Conservation (phyloP, 495 filamentous ascomycete species). For the Viridothelium virens region DNA sequence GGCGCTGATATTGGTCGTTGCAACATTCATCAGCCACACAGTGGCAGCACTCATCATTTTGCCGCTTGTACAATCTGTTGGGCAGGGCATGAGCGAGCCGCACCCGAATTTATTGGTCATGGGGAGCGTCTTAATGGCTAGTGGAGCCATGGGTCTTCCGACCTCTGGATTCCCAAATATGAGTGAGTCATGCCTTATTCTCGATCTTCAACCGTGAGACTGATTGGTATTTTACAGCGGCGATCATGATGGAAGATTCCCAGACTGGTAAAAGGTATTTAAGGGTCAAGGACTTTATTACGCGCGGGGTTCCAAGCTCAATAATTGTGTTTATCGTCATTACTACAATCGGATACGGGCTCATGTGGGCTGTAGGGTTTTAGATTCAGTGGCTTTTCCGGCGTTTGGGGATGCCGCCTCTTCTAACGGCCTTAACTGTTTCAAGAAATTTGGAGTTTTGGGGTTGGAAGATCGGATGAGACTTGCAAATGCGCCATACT, state of each 20-base stretch:
- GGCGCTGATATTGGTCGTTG: constrained; percentile 78
- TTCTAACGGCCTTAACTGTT: no score
- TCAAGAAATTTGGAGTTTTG: no score
- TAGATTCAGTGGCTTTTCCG: constrained; percentile 28
- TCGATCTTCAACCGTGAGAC: background rate
- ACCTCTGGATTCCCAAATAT: constrained; percentile 98
- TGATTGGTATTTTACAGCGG: constrained; percentile 45
- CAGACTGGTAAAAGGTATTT: constrained; percentile 88
- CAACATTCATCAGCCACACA: constrained; percentile 96
- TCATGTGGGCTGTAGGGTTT: constrained; percentile 73
- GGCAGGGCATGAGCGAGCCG: constrained; percentile 72
- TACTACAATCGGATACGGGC: constrained; percentile 74
- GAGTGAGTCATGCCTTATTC: constrained; percentile 55
- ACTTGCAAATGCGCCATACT: no score
- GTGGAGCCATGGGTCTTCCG: constrained; percentile 77
- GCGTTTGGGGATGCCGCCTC: no score
- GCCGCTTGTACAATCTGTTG: constrained; percentile 80
- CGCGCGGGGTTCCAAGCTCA: constrained; percentile 77
- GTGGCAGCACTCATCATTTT: constrained; percentile 93
- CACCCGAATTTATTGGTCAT: constrained; percentile 95
- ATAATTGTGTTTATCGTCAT: constrained; percentile 75
- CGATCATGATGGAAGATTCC: constrained; percentile 97
- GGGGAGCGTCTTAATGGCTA: constrained; percentile 63
- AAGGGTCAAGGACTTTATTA: constrained; percentile 87
- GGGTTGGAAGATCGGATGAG: no score